Evolutionary conservation across 306 rosid genomes (phyloP), one percentile per base, ranked within the genome.

Genomic region (Rubus idaeus): DNA sequence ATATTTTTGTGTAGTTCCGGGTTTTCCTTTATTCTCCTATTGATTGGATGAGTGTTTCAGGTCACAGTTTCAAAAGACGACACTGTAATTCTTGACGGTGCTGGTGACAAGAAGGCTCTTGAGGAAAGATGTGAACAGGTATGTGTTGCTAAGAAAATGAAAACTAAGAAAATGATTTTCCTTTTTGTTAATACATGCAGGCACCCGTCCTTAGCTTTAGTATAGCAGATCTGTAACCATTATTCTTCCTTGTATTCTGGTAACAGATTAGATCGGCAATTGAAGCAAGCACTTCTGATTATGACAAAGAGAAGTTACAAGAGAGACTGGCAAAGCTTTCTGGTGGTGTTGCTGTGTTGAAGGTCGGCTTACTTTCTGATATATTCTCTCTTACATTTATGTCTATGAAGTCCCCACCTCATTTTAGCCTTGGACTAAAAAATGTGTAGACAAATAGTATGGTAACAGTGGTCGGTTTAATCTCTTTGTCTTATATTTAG

Each of bases 61-160:
- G 83, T 90, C 77, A 89, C 98, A n/a, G 73, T 95, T 82, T 95
- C 98, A 39, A 95, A 95, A 80, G 98, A 95, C 81, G 98, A 95
- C 85, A 90, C 97, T 23, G 97, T 95, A 72, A 87, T 95, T 88
- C 97, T 95, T 74, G 97, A 95, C 11, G 98, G 97, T 47, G 92
- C 93, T 20, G 98, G 97, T 77, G 97, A 95, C 88, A 95, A 95
- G 90, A 88, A 84, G 83, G 62, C 76, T 4, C 85, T 95, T 21
- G 98, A 95, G 80, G 97, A 95, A 81, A 90, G 98, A 92, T 92
- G 96, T 75, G 98, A 95, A 61, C 98, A 92, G 98, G 98, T 92
- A 65, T 76, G 82, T 83, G 40, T 79, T 10, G 61, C 66, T n/a
- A n/a, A n/a, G n/a, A n/a, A n/a, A n/a, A n/a, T 39, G n/a, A 72